Base-by-base conservation (phyloP, 495 filamentous ascomycete species). In the Podospora tetraspora region DNA sequence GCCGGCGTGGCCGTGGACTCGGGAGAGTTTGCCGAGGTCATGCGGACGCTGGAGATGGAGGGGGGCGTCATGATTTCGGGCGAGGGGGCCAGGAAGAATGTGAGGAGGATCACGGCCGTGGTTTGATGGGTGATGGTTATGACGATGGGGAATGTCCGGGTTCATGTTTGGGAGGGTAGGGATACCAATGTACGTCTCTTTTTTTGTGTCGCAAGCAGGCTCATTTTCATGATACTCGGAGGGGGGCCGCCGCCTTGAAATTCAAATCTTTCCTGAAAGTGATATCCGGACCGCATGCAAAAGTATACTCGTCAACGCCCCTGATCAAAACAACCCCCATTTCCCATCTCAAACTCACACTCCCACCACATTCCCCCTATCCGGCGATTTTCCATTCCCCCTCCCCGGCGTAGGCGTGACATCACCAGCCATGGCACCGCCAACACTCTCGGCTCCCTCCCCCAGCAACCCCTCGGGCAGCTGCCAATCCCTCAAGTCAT, bases 41-140 rank as follows among this genome's bases (percentile, higher is more conserved):
- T 97, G 71, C 84, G 90, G 69, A 81, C 84, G 9, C 77, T 97
- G 68, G 94, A 98, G 82, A 86, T 89, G 69, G 95, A 98, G 80
- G 95, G 96, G 3, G 76, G 84, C 21, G 83, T 97, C 64, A 90
- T 89, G 81, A 84, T 98, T 56, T 84, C 83, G 59, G 96, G 96
- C 4, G 94, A 98, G 72, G 95, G 94, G 11, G 81, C 90, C 23
- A 87, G 94, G 72, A 92, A 87, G 81, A 91, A 79, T 68, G 91
- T 99, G 68, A 87, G 94, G 75, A 89, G 93, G 73, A 86, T 94
- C 66, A 89, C 82, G 23, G 77, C 76, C 37, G 76, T 77, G 67
- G 76, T 78, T 62, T 83, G 66, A 76, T 32, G 34, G 34, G 34
- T 16, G 43, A 52, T 52, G 43, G 16, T 52, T 52, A 52, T 52